Conservation (phyloP, 2,329 filamentous ascomycete species). For the Byssothecium circinans region DNA sequence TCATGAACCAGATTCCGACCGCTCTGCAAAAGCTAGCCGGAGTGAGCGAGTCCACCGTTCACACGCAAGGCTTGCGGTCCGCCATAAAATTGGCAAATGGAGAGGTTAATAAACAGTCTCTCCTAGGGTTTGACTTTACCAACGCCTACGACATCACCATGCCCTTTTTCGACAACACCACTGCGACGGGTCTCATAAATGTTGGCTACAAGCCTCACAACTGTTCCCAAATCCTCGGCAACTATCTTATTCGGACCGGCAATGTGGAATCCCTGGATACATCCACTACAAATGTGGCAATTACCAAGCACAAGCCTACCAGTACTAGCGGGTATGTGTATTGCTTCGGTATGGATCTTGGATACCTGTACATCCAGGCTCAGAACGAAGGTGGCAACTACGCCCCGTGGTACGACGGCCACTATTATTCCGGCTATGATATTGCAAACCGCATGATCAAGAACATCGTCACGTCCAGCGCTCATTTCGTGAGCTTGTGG, state of each 20-base stretch:
- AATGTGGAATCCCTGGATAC: conserved; percentile 4
- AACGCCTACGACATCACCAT: conserved; percentile 6
- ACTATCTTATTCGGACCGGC: conserved; percentile 4
- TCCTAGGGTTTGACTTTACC: conserved; percentile 4
- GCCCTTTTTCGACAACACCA: conserved; percentile 7
- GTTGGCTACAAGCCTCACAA: conserved; percentile 3
- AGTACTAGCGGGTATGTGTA: conserved; percentile 6
- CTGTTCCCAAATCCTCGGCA: conserved; percentile 1
- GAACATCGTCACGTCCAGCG: conserved; percentile 5
- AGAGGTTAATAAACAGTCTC: not conserved
- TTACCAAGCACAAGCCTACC: conserved; percentile 5
- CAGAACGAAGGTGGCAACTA: conserved; percentile 4
- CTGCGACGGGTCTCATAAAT: conserved; percentile 1
- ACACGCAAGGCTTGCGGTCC: conserved; percentile 1
- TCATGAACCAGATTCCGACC: conserved; percentile 7
- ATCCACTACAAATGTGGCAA: conserved; percentile 2
- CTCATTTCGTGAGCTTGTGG: conserved; percentile 8
- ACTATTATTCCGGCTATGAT: conserved; percentile 9
- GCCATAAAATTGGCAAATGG: conserved; percentile 1
- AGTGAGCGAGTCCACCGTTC: conserved; percentile 4
- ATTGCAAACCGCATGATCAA: conserved; percentile 8
- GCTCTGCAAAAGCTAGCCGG: conserved; percentile 5
- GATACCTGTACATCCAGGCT: conserved; percentile 3
- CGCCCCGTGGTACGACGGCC: conserved; percentile 5
- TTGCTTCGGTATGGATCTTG: conserved; percentile 7